Evolutionary conservation across 352 stramenopile genomes (phyloP).

Genomic region (Plasmopara muralis): DNA sequence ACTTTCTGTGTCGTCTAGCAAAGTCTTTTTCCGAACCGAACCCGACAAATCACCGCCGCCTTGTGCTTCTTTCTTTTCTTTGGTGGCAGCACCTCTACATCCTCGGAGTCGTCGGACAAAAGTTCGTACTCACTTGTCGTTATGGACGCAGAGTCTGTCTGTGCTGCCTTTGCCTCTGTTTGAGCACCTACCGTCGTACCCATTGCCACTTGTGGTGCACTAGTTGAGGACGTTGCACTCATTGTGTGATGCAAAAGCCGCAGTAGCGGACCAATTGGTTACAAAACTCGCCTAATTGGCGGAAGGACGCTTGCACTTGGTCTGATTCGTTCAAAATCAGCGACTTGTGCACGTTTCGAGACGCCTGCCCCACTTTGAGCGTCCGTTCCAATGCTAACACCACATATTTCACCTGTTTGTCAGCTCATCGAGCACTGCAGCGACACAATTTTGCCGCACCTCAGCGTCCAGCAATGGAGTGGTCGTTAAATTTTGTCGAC

Average conservation of each 20-base stretch:
- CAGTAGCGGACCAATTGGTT: constrained; percentile 16
- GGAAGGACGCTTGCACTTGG: constrained; percentile 13
- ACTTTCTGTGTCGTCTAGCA: neutral
- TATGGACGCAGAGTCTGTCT: constrained; percentile 3
- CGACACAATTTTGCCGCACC: constrained; percentile 15
- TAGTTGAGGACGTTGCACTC: constrained; percentile 1
- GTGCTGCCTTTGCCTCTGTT: constrained; percentile 2
- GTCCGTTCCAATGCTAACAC: constrained; percentile 7
- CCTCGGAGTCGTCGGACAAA: constrained; percentile 4
- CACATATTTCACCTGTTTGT: constrained; percentile 9
- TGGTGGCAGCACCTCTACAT: constrained; percentile 9
- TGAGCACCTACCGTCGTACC: neutral
- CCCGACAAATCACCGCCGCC: constrained; percentile 12
- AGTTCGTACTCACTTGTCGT: constrained; percentile 12
- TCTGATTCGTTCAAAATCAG: constrained; percentile 15
- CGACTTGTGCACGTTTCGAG: constrained; percentile 16
- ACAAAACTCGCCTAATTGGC: constrained; percentile 15
- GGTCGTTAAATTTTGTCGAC: neutral
- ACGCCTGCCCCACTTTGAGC: constrained; percentile 15
- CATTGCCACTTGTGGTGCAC: neutral
- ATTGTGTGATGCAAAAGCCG: constrained; percentile 14
- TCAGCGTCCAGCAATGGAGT: constrained; percentile 16
- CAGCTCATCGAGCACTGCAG: constrained; percentile 10
- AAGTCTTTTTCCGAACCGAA: constrained; percentile 3
- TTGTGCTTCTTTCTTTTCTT: constrained; percentile 16